Evolutionary conservation across 495 filamentous ascomycete species (phyloP), one percentile per base, ranked within the genome.

Genomic region (Elasticomyces elasticus): DNA sequence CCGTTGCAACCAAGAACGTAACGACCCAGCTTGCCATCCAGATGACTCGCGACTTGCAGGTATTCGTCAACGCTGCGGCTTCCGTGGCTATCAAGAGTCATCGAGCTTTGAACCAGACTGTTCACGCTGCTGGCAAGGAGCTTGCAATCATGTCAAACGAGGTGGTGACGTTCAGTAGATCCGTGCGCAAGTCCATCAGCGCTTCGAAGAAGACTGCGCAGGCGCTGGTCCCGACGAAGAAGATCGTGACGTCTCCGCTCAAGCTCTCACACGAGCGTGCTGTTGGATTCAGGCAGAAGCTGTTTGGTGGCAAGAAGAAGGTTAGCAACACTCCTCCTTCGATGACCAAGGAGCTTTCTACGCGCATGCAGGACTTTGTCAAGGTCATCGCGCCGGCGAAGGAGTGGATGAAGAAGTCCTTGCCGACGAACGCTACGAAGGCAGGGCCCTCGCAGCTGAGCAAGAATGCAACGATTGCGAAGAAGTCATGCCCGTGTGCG

Each of bases 1-100:
- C 44, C 5, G 58, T 49, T 25, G 58, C 53, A 12, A 53, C 54
- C 17, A 56, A 37, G 33, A 56, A 61, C 44, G 49, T 56, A 7
- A 52, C 58, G 2, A 41, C 52, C 12, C 28, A 49, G 42, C 23
- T 60, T 5, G 56, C 56, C 10, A 15, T 54, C 12, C 33, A 60
- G 17, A 38, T 51, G 20, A 38, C 49, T 13, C 48, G 26, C 9
- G 58, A 61, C 24, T 33, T 61, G 41, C 38, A 46, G 20, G 17
- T 48, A 33, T 35, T 52, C 20, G 49, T 20, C 41, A 54, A 44
- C 27, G 47, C 40, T 12, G 58, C 58, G 5, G 15, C 35, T n/a
- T 56, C 58, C 1, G 26, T 49, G 19, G 19, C 49, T 19, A 17
- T 7, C 47, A 56, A 51, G 35, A 27, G 42, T 9, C 30, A 22